Base-by-base conservation (phyloP, 1,139 yeast genomes). In the Komagataea norvegica region DNA sequence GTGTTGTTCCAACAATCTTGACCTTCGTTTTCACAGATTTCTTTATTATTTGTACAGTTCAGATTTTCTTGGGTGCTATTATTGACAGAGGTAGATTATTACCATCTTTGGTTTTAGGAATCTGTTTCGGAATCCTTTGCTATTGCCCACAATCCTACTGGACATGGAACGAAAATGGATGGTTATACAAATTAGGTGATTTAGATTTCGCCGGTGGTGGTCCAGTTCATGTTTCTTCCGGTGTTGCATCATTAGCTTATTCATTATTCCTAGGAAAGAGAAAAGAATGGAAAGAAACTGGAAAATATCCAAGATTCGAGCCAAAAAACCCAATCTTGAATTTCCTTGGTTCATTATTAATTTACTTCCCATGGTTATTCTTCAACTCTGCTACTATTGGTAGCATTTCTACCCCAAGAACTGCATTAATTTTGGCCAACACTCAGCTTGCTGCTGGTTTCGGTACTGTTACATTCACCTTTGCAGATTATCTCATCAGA, bases 321-420 rank as follows among this genome's bases (percentile, higher is more conserved):
- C 68, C 73, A 22, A 68, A 66, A 46, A 65, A 69, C 31, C 57
- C 71, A 17, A 51, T 67, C 9, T 54, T 68, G 22, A 64, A 70
- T 2, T 69, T 70, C 41, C 46, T 70, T 38, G 77, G 77, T 33
- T 72, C 70, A 17, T 56, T 72, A 15, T 52, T 71, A 42, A 70
- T 71, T 42, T 71, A 74, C 69, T 68, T 65, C 46, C 69, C 74
- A 18, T 71, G 77, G 77, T 58, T 71, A 46, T 69, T 74, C 49
- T 71, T 71, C 60, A 71, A 71, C 54, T 66, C 74, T 9, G 77
- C 75, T 37, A 70, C 77, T 14, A 54, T 70, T 43, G 57, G 68
- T 14, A 45, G 67, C 10, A 71, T 70, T 21, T 28, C 45, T 9
- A 64, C 63, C 39, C 62, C 61, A 24, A 65, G 75, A 58, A 68